Evolutionary conservation across 2,329 filamentous ascomycete species (phyloP).

Genomic region (Colletotrichum noveboracense): DNA sequence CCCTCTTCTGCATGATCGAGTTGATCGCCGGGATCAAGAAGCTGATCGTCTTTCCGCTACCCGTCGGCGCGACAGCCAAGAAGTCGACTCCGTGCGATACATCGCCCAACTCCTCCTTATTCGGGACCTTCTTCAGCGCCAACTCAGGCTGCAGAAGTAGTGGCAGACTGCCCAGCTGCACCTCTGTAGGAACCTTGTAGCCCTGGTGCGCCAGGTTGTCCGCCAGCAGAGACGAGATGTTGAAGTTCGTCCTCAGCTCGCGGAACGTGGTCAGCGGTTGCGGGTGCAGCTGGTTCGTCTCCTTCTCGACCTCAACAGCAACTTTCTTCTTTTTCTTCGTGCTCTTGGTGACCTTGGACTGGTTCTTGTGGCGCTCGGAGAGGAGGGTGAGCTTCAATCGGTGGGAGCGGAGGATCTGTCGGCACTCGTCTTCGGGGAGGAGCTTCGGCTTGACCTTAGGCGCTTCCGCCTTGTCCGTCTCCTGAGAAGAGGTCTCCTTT

Average conservation of each 20-base stretch:
- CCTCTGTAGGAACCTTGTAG: conserved; percentile 88
- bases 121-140: conserved; percentile 47
- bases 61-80: conserved; percentile 88
- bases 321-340: conserved; percentile 50
- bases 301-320: conserved; percentile 52
- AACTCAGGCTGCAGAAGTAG: conserved; percentile 68
- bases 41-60: conserved; percentile 94
- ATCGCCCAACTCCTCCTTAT: conserved; percentile 35
- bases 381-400: conserved; percentile 85
- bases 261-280: conserved; percentile 80
- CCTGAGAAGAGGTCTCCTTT: conserved; percentile 24
- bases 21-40: conserved; percentile 90
- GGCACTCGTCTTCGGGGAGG: conserved; percentile 74
- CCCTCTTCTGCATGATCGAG: conserved; percentile 66
- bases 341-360: conserved; percentile 55
- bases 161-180: conserved; percentile 87
- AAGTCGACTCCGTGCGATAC: conserved; percentile 66
- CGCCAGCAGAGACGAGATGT: conserved; percentile 74
- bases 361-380: conserved; percentile 51
- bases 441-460: conserved; percentile 36
- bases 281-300: conserved; percentile 72
- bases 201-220: conserved; percentile 85
- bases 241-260: conserved; percentile 73
- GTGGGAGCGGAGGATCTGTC: conserved; percentile 77
- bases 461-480: conserved; percentile 25